These are phyloP conservation scores for Ustilago xerochloae DNA, from an alignment of 1,284 basidiomycete species.

Conservation along the genomic window DNA sequence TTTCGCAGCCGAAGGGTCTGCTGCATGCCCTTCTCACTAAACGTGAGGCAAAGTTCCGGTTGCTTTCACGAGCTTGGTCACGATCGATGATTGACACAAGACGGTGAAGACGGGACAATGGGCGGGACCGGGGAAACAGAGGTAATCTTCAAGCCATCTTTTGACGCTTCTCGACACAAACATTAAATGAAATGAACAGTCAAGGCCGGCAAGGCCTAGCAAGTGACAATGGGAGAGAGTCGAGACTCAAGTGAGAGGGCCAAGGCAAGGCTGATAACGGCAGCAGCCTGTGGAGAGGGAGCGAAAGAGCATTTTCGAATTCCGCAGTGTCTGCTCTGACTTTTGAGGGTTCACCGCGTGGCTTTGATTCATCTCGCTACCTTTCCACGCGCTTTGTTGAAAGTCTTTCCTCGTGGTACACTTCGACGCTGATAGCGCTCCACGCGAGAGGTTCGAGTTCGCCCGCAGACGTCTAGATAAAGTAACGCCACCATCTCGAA, in stretches of 20 bases:
- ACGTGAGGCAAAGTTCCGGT: too few species aligned
- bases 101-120: not conserved
- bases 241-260: not conserved
- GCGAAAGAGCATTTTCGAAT: not conserved
- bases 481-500: not conserved
- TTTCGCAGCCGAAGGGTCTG: not conserved
- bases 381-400: not conserved
- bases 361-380: not conserved
- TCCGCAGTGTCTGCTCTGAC: too few species aligned
- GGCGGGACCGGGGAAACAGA: not conserved
- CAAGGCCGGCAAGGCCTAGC: not conserved
- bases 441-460: not conserved
- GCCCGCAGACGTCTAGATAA: not conserved
- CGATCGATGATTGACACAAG: not conserved
- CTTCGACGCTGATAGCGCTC: not conserved
- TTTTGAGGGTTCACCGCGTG: not conserved
- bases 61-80: not conserved
- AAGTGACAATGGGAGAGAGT: not conserved
- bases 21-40: not conserved
- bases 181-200: too few species aligned
- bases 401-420: too few species aligned
- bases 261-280: not conserved
- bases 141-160: too few species aligned
- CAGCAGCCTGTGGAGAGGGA: not conserved
- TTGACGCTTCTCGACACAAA: too few species aligned